These are phyloP conservation scores for Phytophthora cajani DNA, from an alignment of 352 stramenopile genomes.

Conservation along the genomic window DNA sequence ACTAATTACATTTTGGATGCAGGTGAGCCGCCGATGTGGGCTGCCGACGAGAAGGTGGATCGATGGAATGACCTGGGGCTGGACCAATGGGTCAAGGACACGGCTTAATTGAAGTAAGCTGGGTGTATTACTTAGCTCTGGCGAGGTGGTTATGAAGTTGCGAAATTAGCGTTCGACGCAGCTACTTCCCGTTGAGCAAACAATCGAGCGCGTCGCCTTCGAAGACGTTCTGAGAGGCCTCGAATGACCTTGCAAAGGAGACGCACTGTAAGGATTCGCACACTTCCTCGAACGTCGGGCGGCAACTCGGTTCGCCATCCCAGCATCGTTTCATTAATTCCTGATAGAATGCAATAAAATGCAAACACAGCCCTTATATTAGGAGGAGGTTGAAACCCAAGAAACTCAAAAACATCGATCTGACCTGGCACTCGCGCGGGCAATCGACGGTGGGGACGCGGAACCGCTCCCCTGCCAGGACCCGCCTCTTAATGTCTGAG, in stretches of 20 bases:
- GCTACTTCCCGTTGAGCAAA: constrained; percentile 50
- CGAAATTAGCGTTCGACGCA: not conserved
- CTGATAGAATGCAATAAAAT: constrained; percentile 33
- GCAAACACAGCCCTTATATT: not conserved
- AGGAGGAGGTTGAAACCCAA: not conserved
- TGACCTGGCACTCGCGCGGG: constrained; percentile 58
- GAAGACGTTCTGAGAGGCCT: constrained; percentile 44
- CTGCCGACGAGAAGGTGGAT: constrained; percentile 68
- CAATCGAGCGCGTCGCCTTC: constrained; percentile 71
- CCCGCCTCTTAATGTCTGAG: constrained; percentile 72
- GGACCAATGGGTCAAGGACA: constrained; percentile 64
- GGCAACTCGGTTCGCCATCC: constrained; percentile 55
- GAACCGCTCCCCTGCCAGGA: constrained; percentile 79
- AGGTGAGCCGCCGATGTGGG: constrained; percentile 62
- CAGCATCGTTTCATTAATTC: constrained; percentile 76
- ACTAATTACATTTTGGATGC: not conserved
- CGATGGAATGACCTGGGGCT: constrained; percentile 84
- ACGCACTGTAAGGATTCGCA: constrained; percentile 49
- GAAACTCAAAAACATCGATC: not conserved
- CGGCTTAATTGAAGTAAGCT: constrained; percentile 22
- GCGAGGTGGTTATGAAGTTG: not conserved
- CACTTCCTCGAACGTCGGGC: constrained; percentile 71
- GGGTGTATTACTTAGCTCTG: not conserved
- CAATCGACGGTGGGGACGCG: constrained; percentile 78
- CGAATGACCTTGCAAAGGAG: constrained; percentile 35